phyloP scores from a whole-genome alignment of 352 stramenopile species.

The Salisapilia sapeloensis region DNA sequence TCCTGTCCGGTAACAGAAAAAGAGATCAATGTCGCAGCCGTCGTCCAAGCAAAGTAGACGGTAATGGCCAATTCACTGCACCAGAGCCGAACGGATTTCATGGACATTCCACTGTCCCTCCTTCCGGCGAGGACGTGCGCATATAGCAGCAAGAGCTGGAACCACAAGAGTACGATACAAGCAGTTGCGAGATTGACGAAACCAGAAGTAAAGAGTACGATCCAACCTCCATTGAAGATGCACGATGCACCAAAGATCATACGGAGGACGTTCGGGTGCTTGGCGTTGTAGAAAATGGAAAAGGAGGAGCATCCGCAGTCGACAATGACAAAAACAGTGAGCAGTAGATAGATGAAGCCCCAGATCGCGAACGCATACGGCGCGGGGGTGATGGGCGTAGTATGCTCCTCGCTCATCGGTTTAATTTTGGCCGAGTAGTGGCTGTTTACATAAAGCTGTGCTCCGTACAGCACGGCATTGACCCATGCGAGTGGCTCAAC shows the following conservation, averaged over 20 bases:
- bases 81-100: conserved; percentile 20
- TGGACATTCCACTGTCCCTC: conserved; percentile 17
- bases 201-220: conserved; percentile 48
- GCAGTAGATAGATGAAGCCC: conserved; percentile 56
- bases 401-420: conserved; percentile 34
- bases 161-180: conserved; percentile 37
- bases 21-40: conserved; percentile 47
- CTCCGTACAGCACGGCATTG: conserved; percentile 41
- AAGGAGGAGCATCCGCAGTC: conserved; percentile 48
- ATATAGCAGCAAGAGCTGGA: conserved; percentile 39
- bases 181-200: conserved; percentile 37
- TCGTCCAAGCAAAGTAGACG: conserved; percentile 64
- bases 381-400: conserved; percentile 62
- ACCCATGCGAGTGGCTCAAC: conserved; percentile 19
- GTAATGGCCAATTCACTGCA: conserved; percentile 40
- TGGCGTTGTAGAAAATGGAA: conserved; percentile 29
- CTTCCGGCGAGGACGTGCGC: conserved; percentile 23
- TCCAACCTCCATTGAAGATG: conserved; percentile 54
- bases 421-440: conserved; percentile 18
- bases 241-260: conserved; percentile 42
- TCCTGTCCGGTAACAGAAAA: conserved; percentile 44
- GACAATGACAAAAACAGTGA: conserved; percentile 37
- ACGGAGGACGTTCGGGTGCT: conserved; percentile 28
- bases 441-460: conserved; percentile 48
- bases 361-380: conserved; percentile 67